A percentile compares a stretch with the other conserved stretches of the same genome.
phyloP scores from a whole-genome alignment of 495 filamentous ascomycete species.

The Astrocystis sublimbata region DNA sequence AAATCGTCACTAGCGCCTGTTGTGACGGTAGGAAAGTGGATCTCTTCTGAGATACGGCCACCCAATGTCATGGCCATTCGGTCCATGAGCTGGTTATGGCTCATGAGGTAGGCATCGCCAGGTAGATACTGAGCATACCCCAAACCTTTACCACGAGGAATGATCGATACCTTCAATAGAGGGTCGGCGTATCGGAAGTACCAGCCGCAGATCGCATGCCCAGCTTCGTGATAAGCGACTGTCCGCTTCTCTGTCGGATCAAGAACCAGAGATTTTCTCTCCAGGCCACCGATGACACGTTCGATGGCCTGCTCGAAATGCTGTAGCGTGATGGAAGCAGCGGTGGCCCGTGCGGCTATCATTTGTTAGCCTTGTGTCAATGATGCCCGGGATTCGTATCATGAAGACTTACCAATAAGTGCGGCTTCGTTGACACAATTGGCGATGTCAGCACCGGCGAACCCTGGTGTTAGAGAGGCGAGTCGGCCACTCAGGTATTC shows the following conservation, averaged over 20 bases:
- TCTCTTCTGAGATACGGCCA: constrained; percentile 89
- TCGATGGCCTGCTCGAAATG: constrained; percentile 98
- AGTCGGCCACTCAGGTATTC: constrained; percentile 85
- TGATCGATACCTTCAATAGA: constrained; percentile 96
- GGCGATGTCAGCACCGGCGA: constrained; percentile 95
- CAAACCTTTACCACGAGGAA: constrained; percentile 89
- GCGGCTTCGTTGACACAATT: constrained; percentile 98
- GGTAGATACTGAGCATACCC: constrained; percentile 98
- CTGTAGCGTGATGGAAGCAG: constrained; percentile 72
- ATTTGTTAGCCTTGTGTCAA: constrained; percentile 22
- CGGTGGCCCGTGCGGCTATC: constrained; percentile 80
- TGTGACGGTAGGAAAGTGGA: constrained; percentile 95
- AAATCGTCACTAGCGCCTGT: constrained; percentile 95
- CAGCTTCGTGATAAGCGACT: constrained; percentile 97
- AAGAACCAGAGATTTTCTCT: constrained; percentile 93
- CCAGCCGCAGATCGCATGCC: constrained; percentile 98
- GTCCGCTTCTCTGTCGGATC: constrained; percentile 90
- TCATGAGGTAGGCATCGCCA: constrained; percentile 92
- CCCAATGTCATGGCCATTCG: constrained; percentile 99
- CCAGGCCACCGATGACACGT: constrained; percentile 91
- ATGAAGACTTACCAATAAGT: constrained; percentile 74
- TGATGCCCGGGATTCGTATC: background rate
- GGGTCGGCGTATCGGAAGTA: constrained; percentile 95
- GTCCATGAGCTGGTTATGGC: constrained; percentile 93
- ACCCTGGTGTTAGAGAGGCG: constrained; percentile 89